These are phyloP conservation scores for Lactifluus subvellereus DNA, from an alignment of 768 basidiomycete species.

Conservation along the genomic window DNA sequence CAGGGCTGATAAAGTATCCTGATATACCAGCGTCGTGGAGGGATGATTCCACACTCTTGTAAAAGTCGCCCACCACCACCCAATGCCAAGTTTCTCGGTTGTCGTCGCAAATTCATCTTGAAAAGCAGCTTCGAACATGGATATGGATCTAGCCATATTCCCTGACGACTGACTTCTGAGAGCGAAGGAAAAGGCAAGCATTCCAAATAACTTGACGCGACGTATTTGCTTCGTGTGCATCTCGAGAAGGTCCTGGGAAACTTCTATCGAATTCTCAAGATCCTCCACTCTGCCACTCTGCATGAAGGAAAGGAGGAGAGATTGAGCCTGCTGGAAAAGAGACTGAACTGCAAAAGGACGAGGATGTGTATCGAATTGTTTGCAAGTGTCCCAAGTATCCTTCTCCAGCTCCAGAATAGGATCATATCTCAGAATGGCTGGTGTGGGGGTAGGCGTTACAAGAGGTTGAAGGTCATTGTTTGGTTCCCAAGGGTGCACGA, in stretches of 20 bases:
- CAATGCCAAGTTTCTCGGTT: background rate
- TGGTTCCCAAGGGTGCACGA: background rate
- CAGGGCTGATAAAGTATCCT: background rate
- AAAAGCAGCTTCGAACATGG: slow-evolving; percentile 1
- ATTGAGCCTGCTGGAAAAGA: background rate
- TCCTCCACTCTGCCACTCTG: background rate
- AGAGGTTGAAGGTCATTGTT: background rate
- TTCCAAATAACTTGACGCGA: background rate
- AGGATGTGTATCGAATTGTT: background rate
- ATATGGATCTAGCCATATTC: background rate
- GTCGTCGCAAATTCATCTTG: background rate
- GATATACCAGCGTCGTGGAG: slow-evolving; percentile 1
- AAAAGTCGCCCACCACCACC: slow-evolving; percentile 3
- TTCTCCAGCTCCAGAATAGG: background rate
- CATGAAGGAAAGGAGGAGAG: background rate
- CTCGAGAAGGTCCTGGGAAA: background rate
- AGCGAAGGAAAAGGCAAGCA: slow-evolving; percentile 3
- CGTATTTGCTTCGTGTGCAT: background rate
- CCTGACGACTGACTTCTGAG: background rate
- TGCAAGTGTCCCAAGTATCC: background rate
- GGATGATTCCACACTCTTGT: background rate
- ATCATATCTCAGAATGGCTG: background rate
- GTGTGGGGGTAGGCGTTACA: background rate
- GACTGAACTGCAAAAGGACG: background rate
- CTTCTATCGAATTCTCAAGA: background rate